Conservation (phyloP, 2,329 filamentous ascomycete species). For the Colletotrichum theobromicola region DNA sequence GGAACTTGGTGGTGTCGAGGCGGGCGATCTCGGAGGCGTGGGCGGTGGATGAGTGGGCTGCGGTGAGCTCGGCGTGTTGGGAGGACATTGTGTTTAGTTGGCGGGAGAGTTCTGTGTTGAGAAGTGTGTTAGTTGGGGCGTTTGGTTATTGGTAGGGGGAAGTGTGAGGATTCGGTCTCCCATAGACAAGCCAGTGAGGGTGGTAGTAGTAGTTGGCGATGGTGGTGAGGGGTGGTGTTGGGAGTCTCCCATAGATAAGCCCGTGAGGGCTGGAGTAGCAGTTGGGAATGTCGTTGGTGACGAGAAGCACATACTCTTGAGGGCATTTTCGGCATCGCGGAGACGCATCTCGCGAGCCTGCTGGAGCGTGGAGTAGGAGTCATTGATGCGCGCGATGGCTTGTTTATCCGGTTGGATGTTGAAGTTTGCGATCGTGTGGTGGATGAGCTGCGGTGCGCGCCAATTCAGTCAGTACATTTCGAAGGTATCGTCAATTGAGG, state of each 20-base stretch:
- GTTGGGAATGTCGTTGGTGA: neutral
- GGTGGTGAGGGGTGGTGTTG: neutral
- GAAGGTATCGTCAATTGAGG: neutral
- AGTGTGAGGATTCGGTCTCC: neutral
- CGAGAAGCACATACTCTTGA: slow-evolving; percentile 57
- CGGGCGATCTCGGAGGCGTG: slow-evolving; percentile 86
- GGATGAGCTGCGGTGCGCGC: slow-evolving; percentile 71
- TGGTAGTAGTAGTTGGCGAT: neutral
- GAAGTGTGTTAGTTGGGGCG: no score
- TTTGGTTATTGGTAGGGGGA: slow-evolving; percentile 15
- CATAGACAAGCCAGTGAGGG: neutral
- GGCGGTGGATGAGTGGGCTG: slow-evolving; percentile 75
- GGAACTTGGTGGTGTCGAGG: slow-evolving; percentile 93
- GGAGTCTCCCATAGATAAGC: neutral
- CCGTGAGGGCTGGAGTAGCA: neutral
- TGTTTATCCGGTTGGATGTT: slow-evolving; percentile 89
- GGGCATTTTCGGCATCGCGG: slow-evolving; percentile 68
- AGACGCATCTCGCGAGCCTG: slow-evolving; percentile 82
- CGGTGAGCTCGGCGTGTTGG: slow-evolving; percentile 78
- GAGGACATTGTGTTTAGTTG: slow-evolving; percentile 75
- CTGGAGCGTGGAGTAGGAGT: slow-evolving; percentile 82
- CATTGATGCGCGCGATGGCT: slow-evolving; percentile 81
- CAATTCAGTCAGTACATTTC: neutral
- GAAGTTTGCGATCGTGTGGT: slow-evolving; percentile 92
- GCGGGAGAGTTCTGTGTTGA: slow-evolving; percentile 72